These are phyloP conservation scores for Platanthera zijinensis DNA, from an alignment of 106 monocot genomes.

Conservation along the genomic window DNA sequence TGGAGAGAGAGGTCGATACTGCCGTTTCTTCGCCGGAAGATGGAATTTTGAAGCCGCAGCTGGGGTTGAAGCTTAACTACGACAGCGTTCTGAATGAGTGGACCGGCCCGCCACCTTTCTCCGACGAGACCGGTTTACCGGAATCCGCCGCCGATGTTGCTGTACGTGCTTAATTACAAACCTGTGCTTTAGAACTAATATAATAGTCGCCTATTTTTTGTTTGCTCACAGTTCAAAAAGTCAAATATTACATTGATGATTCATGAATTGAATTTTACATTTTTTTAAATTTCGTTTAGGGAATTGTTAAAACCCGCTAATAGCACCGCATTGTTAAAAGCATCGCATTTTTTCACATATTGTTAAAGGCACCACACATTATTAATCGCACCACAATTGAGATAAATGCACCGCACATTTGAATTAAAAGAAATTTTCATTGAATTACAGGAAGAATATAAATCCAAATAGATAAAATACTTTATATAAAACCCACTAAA, in stretches of 20 bases:
- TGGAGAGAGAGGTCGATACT: background rate
- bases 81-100: conserved; percentile 52
- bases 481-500: too few species aligned
- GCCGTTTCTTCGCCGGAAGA: background rate
- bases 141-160: conserved; percentile 38
- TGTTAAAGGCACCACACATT: too few species aligned
- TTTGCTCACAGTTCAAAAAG: background rate
- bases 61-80: conserved; percentile 58
- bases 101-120: conserved; percentile 55
- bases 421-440: background rate
- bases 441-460: too few species aligned
- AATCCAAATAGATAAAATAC: too few species aligned
- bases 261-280: too few species aligned
- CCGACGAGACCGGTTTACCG: conserved; percentile 24
- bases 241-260: background rate
- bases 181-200: background rate
- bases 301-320: too few species aligned
- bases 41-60: conserved; percentile 19
- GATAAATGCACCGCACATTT: background rate
- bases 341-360: too few species aligned
- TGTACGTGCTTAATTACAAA: conserved; percentile 25
- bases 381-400: too few species aligned
- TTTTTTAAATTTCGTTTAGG: too few species aligned
- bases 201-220: background rate
- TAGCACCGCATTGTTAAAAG: background rate